Evolutionary conservation across 2,329 filamentous ascomycete species (phyloP), one percentile per base, ranked within the genome.

Genomic region (Nannizziopsis barbatae): DNA sequence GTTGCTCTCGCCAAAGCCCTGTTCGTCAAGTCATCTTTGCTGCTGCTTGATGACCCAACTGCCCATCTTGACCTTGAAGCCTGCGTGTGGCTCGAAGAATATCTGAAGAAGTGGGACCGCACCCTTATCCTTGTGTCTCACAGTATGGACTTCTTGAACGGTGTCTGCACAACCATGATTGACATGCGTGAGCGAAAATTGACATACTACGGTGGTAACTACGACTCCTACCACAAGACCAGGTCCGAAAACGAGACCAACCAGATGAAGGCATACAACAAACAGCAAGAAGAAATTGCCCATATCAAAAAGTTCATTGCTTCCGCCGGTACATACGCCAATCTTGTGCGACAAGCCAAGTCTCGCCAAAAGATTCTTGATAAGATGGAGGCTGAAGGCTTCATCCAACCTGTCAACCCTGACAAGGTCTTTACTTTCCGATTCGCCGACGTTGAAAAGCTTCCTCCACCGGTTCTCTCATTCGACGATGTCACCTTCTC

Each of bases 221-320:
- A 96, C 80, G 92, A 98, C 71, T 88, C 89, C 39, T 90, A 98
- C 76, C 74, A 81, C 72, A 98, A 96, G 85, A 96, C 90, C 45
- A 81, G 90, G 54, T 72, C 78, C 48, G 92, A 98, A 72, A 84
- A 95, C 71, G 92, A 98, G 73, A 82, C 83, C 69, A 98, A 98
- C 75, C 92, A 98, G 76, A 87, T 85, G 80, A 98, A 96, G 78
- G 92, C 92, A 55, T 98, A 98, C 75, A 77, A 85, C 69, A 98
- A 98, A 78, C 92, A 98, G 70, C 92, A 98, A 68, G 92, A 98
- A 54, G 92, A 98, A 75, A 98, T 98, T 68, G 79, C 81, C 59
- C 93, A 98, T 76, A 98, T 98, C 78, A 96, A 98, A 78, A 95
- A 96, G 74, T 98, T 98, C 77, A 98, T 98, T 68, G 92, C 93